Evolutionary conservation across 495 filamentous ascomycete species (phyloP), one percentile per base, ranked within the genome.

Genomic region (Echria macrotheca): DNA sequence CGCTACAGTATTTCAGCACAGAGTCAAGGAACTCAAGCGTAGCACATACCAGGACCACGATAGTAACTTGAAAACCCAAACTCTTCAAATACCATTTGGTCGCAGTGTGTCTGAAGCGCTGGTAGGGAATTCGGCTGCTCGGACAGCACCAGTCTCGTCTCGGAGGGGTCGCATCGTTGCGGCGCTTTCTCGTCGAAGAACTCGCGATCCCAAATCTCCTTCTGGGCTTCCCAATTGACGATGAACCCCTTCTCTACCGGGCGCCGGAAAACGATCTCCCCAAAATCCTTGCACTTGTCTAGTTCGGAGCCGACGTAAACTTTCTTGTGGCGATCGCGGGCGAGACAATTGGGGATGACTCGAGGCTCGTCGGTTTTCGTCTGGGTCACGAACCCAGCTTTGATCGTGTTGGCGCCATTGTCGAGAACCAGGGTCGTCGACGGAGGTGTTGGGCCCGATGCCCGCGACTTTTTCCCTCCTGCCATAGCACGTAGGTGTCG

Each of bases 81-180:
- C 63, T 97, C 91, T 62, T 99, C 93, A 72, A 97, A 97, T 0
- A 96, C 79, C 62, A 99, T 88, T 72, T 99, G 89, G 63, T 97
- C 93, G 49, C 87, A 88, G 61, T 96, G 90, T 14, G 79, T 80
- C 67, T 96, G 91, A 44, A 99, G 69, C 8, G 77, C 71, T 3
- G 82, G 79, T 36, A 91, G 76, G 3, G 85, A 81, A 65, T 96
- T 97, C n/a, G 94, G 86, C 25, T 89, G 86, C 66, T 99, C 93
- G 18, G 89, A 83, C 23, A 98, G 77, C 1, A 99, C 61, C 23
- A 99, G 68, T 15, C 86, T 83, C 7, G 89, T 91, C 11, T 89
- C 83, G 47, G 79, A 76, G 2, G 93, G 90, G 66, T 89, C 81
- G 65, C 85, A 89, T 19, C 62, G 60, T 49, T 82, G 76, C 35